These are phyloP conservation scores for Cystobasidium ongulense DNA, from an alignment of 768 basidiomycete species.

Conservation along the genomic window DNA sequence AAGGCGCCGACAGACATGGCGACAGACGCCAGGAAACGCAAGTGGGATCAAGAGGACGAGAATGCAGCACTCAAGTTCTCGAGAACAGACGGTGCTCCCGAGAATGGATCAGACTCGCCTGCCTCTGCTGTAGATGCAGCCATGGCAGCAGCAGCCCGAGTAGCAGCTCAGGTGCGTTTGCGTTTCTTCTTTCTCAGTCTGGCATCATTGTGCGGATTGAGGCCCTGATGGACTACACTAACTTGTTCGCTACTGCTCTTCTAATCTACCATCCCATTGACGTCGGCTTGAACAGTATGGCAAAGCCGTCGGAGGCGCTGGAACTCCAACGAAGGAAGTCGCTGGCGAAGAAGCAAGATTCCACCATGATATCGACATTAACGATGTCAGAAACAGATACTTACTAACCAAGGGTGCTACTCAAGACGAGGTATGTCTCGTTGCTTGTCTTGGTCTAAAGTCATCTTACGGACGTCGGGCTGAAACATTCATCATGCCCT, in stretches of 20 bases:
- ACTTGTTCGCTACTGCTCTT: too few species aligned
- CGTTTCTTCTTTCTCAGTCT: not conserved
- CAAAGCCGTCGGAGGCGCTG: slow-evolving; percentile 6
- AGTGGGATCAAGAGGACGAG: slow-evolving; percentile 27
- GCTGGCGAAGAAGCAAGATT: slow-evolving; percentile 60
- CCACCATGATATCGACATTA: slow-evolving; percentile 88
- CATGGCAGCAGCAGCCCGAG: slow-evolving; percentile 15
- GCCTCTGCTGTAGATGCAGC: slow-evolving; percentile 22
- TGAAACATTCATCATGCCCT: not conserved
- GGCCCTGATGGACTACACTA: too few species aligned
- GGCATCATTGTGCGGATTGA: too few species aligned
- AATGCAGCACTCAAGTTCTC: slow-evolving; percentile 3
- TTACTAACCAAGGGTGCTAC: slow-evolving; percentile 87
- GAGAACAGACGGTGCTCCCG: not conserved
- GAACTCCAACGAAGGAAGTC: not conserved
- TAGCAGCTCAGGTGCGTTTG: slow-evolving; percentile 23
- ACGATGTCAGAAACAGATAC: slow-evolving; percentile 89
- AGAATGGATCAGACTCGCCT: slow-evolving; percentile 15
- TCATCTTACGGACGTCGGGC: not conserved
- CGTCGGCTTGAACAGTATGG: not conserved
- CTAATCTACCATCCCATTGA: not conserved
- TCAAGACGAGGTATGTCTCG: slow-evolving; percentile 65
- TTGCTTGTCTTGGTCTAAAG: not conserved
- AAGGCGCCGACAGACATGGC: not conserved
- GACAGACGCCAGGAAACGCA: slow-evolving; percentile 22